Percentiles rank a stretch among this genome's conserved stretches.
These are phyloP conservation scores for Tricholoma hemisulphureum DNA, from an alignment of 768 basidiomycete genomes.

Conservation along the genomic window DNA sequence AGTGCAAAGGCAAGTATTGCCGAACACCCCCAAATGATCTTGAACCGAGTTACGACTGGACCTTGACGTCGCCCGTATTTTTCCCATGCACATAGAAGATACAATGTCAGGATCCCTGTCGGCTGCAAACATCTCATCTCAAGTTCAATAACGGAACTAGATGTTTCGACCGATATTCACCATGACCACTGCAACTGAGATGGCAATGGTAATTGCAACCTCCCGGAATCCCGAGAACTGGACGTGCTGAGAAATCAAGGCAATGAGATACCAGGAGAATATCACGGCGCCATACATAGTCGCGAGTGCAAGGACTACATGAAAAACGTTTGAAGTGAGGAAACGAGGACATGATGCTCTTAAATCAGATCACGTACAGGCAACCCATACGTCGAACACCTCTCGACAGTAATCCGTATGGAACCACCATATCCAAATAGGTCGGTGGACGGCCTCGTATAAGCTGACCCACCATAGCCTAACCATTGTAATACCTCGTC, in stretches of 20 bases:
- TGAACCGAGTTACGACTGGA: background rate
- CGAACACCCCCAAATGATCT: background rate
- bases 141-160: background rate
- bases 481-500: background rate
- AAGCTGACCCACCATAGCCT: background rate
- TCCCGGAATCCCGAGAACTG: background rate
- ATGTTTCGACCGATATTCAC: background rate
- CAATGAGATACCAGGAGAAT: background rate
- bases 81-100: background rate
- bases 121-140: background rate
- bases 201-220: background rate
- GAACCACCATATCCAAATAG: background rate
- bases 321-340: background rate
- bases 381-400: too few species aligned
- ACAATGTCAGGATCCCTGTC: background rate
- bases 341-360: background rate
- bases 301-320: background rate
- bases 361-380: too few species aligned
- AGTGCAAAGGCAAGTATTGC: background rate
- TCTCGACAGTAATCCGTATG: background rate
- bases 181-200: background rate
- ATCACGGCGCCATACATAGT: background rate
- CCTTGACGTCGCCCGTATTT: background rate
- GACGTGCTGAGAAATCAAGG: background rate
- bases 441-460: background rate